A percentile compares a stretch with the other conserved stretches of the same genome.
These are phyloP conservation scores for Rhodamnia argentea DNA, from an alignment of 345 rosid species.

Conservation along the genomic window DNA sequence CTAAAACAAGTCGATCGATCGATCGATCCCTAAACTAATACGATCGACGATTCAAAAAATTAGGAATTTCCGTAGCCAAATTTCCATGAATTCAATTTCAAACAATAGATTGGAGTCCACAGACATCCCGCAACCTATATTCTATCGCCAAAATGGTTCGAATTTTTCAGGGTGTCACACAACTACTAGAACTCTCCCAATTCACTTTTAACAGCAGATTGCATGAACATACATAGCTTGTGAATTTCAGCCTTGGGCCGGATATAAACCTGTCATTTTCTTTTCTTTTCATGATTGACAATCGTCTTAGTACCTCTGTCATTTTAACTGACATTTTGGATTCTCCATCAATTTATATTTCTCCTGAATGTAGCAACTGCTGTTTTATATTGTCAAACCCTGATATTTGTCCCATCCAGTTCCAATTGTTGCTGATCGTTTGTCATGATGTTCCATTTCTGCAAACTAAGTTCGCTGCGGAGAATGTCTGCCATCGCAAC, in stretches of 20 bases:
- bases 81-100: too few species aligned
- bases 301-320: neutral
- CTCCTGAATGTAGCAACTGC: neutral
- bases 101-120: too few species aligned
- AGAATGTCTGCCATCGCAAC: neutral
- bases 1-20: too few species aligned
- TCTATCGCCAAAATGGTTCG: too few species aligned
- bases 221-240: neutral
- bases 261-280: neutral
- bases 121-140: too few species aligned
- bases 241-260: neutral
- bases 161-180: too few species aligned
- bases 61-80: too few species aligned
- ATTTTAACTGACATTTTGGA: neutral
- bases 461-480: neutral
- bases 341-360: neutral
- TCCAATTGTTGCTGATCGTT: neutral
- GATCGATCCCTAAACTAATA: too few species aligned
- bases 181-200: neutral
- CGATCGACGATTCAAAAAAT: too few species aligned
- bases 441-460: neutral
- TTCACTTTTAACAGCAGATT: neutral
- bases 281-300: neutral
- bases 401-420: neutral
- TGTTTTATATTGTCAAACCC: neutral